Percentiles rank a stretch among this genome's conserved stretches.
phyloP scores from a whole-genome alignment of 2,329 filamentous ascomycete genomes.

The Hymenoscyphus repandus region DNA sequence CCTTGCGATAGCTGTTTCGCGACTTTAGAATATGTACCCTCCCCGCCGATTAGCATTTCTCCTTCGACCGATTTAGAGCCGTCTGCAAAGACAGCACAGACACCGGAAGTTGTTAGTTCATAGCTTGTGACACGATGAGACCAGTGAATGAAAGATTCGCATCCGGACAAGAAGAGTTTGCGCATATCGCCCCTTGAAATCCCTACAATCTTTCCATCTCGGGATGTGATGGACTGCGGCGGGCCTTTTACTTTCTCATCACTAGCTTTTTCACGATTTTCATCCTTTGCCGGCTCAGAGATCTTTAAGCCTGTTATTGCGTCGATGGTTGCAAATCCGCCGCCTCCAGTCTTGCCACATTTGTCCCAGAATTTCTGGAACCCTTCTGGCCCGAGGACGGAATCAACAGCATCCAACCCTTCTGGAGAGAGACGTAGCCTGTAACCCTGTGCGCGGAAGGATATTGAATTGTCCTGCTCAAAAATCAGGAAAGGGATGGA shows the following conservation, averaged over 20 bases:
- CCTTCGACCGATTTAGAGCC: slow-evolving; percentile 54
- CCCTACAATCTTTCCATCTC: slow-evolving; percentile 54
- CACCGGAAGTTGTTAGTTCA: slow-evolving; percentile 48
- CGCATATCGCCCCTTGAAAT: slow-evolving; percentile 61
- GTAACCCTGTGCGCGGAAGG: slow-evolving; percentile 59
- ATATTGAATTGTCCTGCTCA: slow-evolving; percentile 41
- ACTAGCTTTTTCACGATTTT: not conserved
- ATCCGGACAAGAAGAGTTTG: slow-evolving; percentile 49
- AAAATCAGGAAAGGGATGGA: slow-evolving; percentile 36
- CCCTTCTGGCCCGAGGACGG: slow-evolving; percentile 42
- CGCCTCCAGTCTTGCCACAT: slow-evolving; percentile 55
- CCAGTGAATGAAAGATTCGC: slow-evolving; percentile 52
- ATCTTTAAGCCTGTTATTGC: slow-evolving; percentile 47
- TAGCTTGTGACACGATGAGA: slow-evolving; percentile 52
- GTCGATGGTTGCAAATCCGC: slow-evolving; percentile 45
- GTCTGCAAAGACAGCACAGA: slow-evolving; percentile 54
- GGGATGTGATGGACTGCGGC: slow-evolving; percentile 38
- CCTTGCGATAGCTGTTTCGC: slow-evolving; percentile 55
- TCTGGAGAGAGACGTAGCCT: slow-evolving; percentile 51
- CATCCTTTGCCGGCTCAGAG: slow-evolving; percentile 23
- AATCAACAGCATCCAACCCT: slow-evolving; percentile 56
- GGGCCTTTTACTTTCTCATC: slow-evolving; percentile 12
- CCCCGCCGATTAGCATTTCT: slow-evolving; percentile 53
- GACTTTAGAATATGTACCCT: slow-evolving; percentile 57
- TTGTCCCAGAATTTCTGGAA: slow-evolving; percentile 53